These are phyloP conservation scores for Mitragyna speciosa DNA, from an alignment of 257 asterid genomes.

Conservation along the genomic window DNA sequence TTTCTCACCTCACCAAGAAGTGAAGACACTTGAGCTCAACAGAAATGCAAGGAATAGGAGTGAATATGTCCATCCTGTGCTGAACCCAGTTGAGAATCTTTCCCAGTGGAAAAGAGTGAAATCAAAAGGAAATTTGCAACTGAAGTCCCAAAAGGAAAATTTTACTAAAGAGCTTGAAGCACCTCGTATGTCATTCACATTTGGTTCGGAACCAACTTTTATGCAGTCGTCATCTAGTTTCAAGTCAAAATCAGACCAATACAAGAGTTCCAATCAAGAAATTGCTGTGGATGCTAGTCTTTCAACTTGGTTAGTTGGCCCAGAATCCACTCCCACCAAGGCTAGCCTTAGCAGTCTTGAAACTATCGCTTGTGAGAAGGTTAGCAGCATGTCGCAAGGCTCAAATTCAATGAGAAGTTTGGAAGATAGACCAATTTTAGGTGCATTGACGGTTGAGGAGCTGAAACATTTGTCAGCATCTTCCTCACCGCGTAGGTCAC, in stretches of 20 bases:
- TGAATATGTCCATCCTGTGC: conserved; percentile 66
- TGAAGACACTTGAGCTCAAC: conserved; percentile 28
- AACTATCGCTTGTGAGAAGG: conserved; percentile 31
- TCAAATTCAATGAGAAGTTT: conserved; percentile 51
- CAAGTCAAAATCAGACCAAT: conserved; percentile 41
- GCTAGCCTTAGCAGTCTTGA: conserved; percentile 40
- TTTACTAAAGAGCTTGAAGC: conserved; percentile 39
- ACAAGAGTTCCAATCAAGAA: conserved; percentile 43
- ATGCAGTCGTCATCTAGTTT: conserved; percentile 33
- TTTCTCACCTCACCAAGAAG: conserved; percentile 28
- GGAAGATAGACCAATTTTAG: conserved; percentile 93
- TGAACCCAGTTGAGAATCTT: conserved; percentile 85
- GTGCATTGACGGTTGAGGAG: conserved; percentile 91
- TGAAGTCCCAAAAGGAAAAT: conserved; percentile 76
- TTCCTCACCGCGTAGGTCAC: conserved; percentile 75
- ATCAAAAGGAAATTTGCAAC: conserved; percentile 40
- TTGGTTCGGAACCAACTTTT: conserved; percentile 47
- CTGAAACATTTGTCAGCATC: conserved; percentile 64
- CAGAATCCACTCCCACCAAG: conserved; percentile 46
- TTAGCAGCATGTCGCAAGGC: conserved; percentile 42
- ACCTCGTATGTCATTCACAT: conserved; percentile 42
- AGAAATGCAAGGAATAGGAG: conserved; percentile 60
- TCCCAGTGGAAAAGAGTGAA: conserved; percentile 84
- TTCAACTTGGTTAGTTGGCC: conserved; percentile 76
- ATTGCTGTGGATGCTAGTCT: conserved; percentile 88